A percentile compares a stretch with the other conserved stretches of the same genome.
Evolutionary conservation across 305 asterid species (phyloP).

Genomic region (Rubia occidens): DNA sequence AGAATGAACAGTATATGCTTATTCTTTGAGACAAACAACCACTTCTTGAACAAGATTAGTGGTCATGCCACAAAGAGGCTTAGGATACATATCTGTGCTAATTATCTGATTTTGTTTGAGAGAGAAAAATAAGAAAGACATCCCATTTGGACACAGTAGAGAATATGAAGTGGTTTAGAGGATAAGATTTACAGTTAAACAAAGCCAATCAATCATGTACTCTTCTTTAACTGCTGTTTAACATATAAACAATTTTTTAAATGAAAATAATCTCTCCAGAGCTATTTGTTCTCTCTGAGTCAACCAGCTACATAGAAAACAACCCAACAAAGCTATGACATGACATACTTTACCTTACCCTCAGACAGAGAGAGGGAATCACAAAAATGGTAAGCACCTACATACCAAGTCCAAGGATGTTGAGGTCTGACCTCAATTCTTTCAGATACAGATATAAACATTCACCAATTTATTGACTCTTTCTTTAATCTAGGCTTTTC

Average conservation of each 20-base stretch:
- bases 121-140: not conserved
- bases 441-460: too few species aligned
- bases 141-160: too few species aligned
- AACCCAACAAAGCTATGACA: not conserved
- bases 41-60: too few species aligned
- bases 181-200: not conserved
- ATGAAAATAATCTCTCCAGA: not conserved
- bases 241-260: not conserved
- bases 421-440: not conserved
- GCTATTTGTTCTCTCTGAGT: not conserved
- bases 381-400: not conserved
- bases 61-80: not conserved
- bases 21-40: too few species aligned
- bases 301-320: not conserved
- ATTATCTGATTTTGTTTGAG: not conserved
- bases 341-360: too few species aligned
- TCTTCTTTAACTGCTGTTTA: not conserved
- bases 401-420: not conserved
- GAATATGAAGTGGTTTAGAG: not conserved
- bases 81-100: not conserved
- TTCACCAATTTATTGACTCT: not conserved
- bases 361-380: not conserved
- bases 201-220: too few species aligned
- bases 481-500: too few species aligned
- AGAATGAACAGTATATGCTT: too few species aligned